Evolutionary conservation across 2,329 filamentous ascomycete genomes (phyloP).

Genomic region (Paracoccidioides lutzii): DNA sequence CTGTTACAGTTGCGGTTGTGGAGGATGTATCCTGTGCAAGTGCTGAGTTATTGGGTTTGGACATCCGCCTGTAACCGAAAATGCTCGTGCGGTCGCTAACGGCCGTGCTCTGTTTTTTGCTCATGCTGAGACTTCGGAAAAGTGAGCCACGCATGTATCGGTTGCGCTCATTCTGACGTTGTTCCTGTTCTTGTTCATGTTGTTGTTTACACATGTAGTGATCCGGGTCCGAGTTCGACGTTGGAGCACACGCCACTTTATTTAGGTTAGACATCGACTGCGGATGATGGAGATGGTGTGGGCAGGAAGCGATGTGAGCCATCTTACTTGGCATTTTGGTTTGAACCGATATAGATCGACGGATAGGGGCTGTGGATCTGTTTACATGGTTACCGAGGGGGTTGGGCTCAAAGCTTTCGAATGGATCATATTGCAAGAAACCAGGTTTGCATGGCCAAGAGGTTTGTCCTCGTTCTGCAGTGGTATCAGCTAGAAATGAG

Average conservation of each 20-base stretch:
- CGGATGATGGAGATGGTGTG: background rate
- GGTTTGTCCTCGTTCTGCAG: background rate
- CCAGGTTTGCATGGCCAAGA: background rate
- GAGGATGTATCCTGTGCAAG: background rate
- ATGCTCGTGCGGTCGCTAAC: background rate
- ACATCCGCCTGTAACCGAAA: background rate
- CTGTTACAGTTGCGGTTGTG: background rate
- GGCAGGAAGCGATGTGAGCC: background rate
- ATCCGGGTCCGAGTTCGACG: background rate
- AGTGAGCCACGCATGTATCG: background rate
- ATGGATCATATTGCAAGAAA: background rate
- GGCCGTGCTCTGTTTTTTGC: background rate
- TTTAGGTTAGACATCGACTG: constrained; percentile 1
- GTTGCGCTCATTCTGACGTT: background rate
- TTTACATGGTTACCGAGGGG: background rate
- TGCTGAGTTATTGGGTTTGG: background rate
- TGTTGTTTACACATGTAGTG: background rate
- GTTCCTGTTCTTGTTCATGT: background rate
- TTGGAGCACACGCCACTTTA: background rate
- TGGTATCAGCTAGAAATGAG: background rate
- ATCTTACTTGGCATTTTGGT: background rate
- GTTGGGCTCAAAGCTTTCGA: background rate
- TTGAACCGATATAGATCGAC: background rate
- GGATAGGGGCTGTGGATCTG: background rate
- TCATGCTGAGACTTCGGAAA: background rate